Evolutionary conservation across 2,329 filamentous ascomycete species (phyloP).

Genomic region (Fusarium chaquense): DNA sequence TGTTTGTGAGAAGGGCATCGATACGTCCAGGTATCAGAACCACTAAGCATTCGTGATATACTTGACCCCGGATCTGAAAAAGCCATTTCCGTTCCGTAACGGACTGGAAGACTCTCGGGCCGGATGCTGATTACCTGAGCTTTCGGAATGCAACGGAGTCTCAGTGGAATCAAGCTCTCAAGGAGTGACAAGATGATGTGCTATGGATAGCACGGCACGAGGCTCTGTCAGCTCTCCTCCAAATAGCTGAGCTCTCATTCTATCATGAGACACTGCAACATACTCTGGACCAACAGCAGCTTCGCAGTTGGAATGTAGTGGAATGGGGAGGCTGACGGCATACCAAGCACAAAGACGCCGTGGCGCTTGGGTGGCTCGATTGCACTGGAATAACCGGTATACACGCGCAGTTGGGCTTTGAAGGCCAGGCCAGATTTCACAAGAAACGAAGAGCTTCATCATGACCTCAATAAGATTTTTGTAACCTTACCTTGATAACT

Average conservation of each 20-base stretch:
- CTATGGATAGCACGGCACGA: not conserved
- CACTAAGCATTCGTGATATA: not conserved
- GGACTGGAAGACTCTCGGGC: not conserved
- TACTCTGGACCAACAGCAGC: not conserved
- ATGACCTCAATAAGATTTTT: not conserved
- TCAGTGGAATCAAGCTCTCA: slow-evolving; percentile 6
- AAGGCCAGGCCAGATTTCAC: not conserved
- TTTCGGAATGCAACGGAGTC: slow-evolving; percentile 10
- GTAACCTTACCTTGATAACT: not conserved
- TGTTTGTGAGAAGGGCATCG: not conserved
- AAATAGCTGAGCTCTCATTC: slow-evolving; percentile 3
- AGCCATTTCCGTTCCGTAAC: slow-evolving; percentile 28
- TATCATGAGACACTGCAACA: slow-evolving; percentile 6
- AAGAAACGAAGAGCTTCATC: not conserved
- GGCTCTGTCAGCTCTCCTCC: not conserved
- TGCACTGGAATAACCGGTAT: not conserved
- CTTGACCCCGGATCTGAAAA: slow-evolving; percentile 5
- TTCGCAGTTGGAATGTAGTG: not conserved
- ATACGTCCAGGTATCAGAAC: not conserved
- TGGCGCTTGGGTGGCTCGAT: not conserved
- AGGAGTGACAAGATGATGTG: slow-evolving; percentile 3
- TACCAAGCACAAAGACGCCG: not conserved
- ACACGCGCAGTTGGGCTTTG: not conserved
- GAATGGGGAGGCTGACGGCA: slow-evolving; percentile 12
- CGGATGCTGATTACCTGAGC: slow-evolving; percentile 6